Conservation (phyloP, 2,329 filamentous ascomycete genomes). For the Fusarium sp. region DNA sequence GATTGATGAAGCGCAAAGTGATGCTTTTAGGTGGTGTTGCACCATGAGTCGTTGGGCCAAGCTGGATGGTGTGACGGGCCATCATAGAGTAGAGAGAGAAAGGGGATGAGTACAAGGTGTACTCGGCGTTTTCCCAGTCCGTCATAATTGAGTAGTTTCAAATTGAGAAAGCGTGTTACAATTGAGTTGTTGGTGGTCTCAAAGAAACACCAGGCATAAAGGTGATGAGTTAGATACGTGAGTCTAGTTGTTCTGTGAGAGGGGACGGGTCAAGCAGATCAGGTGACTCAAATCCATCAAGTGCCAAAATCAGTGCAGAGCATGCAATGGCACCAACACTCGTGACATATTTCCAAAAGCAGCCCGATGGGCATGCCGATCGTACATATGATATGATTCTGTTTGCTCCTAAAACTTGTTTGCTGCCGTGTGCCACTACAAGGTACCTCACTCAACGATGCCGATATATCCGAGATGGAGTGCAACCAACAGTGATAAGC, state of each 20-base stretch:
- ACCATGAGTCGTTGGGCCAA: neutral
- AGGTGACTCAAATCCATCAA: neutral
- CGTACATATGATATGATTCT: neutral
- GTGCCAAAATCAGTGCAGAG: no score
- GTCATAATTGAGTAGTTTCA: neutral
- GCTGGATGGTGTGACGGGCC: conserved; percentile 17
- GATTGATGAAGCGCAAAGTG: conserved; percentile 6
- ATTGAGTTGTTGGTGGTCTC: neutral
- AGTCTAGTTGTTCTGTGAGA: no score
- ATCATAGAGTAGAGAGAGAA: conserved; percentile 28
- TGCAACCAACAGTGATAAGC: neutral
- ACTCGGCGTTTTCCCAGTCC: conserved; percentile 10
- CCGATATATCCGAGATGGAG: neutral
- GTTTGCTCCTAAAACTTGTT: neutral
- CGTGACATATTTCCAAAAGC: neutral
- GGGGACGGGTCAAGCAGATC: neutral
- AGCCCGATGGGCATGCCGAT: neutral
- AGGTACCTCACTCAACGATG: neutral
- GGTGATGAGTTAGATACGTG: neutral
- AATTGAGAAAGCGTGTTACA: no score
- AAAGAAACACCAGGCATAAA: neutral
- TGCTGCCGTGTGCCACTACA: neutral
- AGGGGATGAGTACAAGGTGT: conserved; percentile 20
- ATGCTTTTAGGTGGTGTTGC: conserved; percentile 2
- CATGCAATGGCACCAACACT: no score